Evolutionary conservation across 2,329 filamentous ascomycete species (phyloP).

Genomic region (Cercospora brassicicola): DNA sequence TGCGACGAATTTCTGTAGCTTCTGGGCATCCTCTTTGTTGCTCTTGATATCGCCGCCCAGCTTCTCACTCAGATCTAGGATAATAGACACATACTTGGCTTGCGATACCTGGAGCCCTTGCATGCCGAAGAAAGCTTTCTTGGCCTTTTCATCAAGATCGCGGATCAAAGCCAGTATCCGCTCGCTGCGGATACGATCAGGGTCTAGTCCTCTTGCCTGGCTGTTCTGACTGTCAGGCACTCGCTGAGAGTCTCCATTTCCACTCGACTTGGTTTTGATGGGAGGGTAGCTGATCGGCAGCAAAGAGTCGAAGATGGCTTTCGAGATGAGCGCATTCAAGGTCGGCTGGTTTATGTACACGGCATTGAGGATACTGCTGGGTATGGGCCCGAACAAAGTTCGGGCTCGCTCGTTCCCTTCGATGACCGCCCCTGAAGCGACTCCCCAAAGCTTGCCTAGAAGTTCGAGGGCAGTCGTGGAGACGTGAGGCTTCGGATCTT

Average conservation of each 20-base stretch:
- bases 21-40: constrained; percentile 60
- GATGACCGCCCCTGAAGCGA: constrained; percentile 81
- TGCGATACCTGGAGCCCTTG: constrained; percentile 75
- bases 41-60: constrained; percentile 79
- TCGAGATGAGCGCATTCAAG: constrained; percentile 79
- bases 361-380: constrained; percentile 79
- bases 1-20: constrained; percentile 70
- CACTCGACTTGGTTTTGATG: constrained; percentile 53
- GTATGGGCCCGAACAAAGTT: constrained; percentile 75
- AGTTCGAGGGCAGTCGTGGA: constrained; percentile 84
- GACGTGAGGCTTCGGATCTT: constrained; percentile 78
- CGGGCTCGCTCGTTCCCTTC: constrained; percentile 75
- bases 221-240: constrained; percentile 58
- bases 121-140: constrained; percentile 84
- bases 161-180: constrained; percentile 79
- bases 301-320: constrained; percentile 81
- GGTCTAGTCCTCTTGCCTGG: constrained; percentile 53
- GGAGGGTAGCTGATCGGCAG: constrained; percentile 87
- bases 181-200: constrained; percentile 77
- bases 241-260: constrained; percentile 60
- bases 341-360: constrained; percentile 89
- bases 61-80: constrained; percentile 79
- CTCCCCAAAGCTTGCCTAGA: constrained; percentile 87
- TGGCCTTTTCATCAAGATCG: constrained; percentile 73
- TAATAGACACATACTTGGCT: constrained; percentile 70